Evolutionary conservation across 805 yeast genomes (phyloP), one percentile per base, ranked within the genome.

Genomic region (Nakazawaea ambrosiae): DNA sequence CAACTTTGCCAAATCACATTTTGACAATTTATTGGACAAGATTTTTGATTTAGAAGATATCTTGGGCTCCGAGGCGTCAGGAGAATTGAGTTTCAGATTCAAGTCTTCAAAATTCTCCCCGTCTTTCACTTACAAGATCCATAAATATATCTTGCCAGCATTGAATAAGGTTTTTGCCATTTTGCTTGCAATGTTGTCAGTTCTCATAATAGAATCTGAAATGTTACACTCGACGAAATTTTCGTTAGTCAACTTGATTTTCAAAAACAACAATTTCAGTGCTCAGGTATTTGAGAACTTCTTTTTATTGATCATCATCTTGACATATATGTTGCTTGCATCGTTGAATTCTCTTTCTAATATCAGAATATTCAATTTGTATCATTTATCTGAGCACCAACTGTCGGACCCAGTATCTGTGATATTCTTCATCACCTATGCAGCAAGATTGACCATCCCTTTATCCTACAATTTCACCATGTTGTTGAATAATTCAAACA

Each of bases 381-480:
- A 84, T 53, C 88, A 82, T 43, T 66, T 86, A 41, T 57, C 57
- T 33, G 87, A 82, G 11, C 76, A 80, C 15, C 70, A 69, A 44
- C 70, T 77, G 37, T 79, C 90, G 0, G 90, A 81, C 51, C 81
- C 85, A 0, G 81, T 84, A 0, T 77, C 86, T 12, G 70, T 82
- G 17, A 68, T 85, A 24, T 86, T 85, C 53, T 86, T 83, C 54
- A 76, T 88, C 16, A 81, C 83, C 49, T 85, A 86, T 49, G 78
- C 85, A 15, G 81, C 89, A 36, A 75, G 95, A 45, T 63, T 86
- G 53, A 83, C 95, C 0, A 78, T 86, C 10, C 95, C 95, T 9
- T 63, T 86, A 44, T 76, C 85, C 19, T 86, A 81, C 59, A 86
- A 86, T 57, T 86, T 82, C 52, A 56, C 85, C 40, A 81, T 83